Percentiles rank a stretch among this genome's conserved stretches.
phyloP scores from a whole-genome alignment of 768 basidiomycete genomes.

The Rhodotorula toruloides region DNA sequence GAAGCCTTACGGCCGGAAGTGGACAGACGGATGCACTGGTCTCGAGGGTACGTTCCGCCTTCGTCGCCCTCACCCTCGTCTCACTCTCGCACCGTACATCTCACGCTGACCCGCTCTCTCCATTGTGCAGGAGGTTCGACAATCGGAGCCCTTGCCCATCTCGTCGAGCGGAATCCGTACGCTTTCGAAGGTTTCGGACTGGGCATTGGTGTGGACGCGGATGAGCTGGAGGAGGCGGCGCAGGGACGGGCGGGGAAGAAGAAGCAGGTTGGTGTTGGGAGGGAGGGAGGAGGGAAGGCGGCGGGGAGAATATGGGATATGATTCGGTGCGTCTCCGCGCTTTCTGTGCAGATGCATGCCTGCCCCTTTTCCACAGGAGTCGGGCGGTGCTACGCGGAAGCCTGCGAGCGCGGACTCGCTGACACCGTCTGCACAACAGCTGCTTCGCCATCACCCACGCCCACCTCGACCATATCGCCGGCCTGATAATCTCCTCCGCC shows the following conservation, averaged over 20 bases:
- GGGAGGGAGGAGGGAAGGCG: slow-evolving; percentile 25
- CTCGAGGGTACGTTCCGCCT: slow-evolving; percentile 59
- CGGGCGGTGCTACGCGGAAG: not conserved
- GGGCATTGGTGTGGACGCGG: slow-evolving; percentile 12
- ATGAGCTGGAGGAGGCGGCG: slow-evolving; percentile 28
- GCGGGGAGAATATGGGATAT: slow-evolving; percentile 54
- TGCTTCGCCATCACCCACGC: slow-evolving; percentile 82
- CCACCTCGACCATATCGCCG: slow-evolving; percentile 82
- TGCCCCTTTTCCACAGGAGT: no score
- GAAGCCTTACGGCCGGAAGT: slow-evolving; percentile 61
- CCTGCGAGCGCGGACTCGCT: not conserved
- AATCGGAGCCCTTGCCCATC: slow-evolving; percentile 64
- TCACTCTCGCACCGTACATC: not conserved
- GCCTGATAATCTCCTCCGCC: slow-evolving; percentile 77
- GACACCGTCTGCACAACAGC: slow-evolving; percentile 48
- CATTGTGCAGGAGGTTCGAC: slow-evolving; percentile 64
- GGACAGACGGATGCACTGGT: slow-evolving; percentile 76
- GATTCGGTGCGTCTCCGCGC: slow-evolving; percentile 23
- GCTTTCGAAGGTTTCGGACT: slow-evolving; percentile 22
- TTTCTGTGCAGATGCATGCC: not conserved
- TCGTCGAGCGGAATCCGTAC: slow-evolving; percentile 57
- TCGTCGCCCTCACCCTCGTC: no score
- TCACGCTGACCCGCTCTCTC: not conserved
- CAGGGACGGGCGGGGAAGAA: no score
- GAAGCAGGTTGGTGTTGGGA: not conserved